phyloP scores from a whole-genome alignment of 1,139 yeast genomes.

The Sugiyamaella grinbergsii region DNA sequence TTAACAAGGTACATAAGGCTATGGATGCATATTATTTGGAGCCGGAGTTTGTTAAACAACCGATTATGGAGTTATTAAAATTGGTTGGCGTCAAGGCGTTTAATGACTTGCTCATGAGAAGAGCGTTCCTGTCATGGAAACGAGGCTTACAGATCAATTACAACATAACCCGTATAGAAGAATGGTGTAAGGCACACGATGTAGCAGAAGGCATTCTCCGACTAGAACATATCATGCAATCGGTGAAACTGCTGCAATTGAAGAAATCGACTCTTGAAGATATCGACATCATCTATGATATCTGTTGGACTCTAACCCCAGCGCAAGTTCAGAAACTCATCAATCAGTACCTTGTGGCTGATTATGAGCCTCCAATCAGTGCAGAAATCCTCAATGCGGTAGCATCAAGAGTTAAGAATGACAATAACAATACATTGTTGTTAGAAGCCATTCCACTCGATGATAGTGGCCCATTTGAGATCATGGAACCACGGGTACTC shows the following conservation, averaged over 20 bases:
- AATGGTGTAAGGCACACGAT: constrained; percentile 97
- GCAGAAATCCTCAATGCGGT: constrained; percentile 80
- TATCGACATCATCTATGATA: constrained; percentile 89
- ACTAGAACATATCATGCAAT: constrained; percentile 86
- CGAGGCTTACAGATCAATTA: constrained; percentile 96
- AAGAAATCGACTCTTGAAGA: constrained; percentile 89
- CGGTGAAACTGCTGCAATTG: constrained; percentile 89
- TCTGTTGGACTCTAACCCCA: constrained; percentile 92
- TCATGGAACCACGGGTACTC: constrained; percentile 80
- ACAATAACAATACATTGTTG: constrained; percentile 41
- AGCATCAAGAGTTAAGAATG: constrained; percentile 73
- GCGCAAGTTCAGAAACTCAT: constrained; percentile 91
- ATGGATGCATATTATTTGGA: constrained; percentile 92
- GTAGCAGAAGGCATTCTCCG: constrained; percentile 88
- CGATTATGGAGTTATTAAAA: constrained; percentile 77
- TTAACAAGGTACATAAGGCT: constrained; percentile 90
- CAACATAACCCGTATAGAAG: constrained; percentile 94
- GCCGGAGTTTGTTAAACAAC: constrained; percentile 80
- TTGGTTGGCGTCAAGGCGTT: constrained; percentile 93
- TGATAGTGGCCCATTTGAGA: constrained; percentile 80
- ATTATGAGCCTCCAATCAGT: constrained; percentile 92
- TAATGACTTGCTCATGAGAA: constrained; percentile 93
- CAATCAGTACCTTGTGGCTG: constrained; percentile 88
- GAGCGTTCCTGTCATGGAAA: constrained; percentile 95
- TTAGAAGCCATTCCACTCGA: constrained; percentile 63